Evolutionary conservation across 257 asterid genomes (phyloP), one percentile per base, ranked within the genome.

Genomic region (Jaltomata sinuosa): DNA sequence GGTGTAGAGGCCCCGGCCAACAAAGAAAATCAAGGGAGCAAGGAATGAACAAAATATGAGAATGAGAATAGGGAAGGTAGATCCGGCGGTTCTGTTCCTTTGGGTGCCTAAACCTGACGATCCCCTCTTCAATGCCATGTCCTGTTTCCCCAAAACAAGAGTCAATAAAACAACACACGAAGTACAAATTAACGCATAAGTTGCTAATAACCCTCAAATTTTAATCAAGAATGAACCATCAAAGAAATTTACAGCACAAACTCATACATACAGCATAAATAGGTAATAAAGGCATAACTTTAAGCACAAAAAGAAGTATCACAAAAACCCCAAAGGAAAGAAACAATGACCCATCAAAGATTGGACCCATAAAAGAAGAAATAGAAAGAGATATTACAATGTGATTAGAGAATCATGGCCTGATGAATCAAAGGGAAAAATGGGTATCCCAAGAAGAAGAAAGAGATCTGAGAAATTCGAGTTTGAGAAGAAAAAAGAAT

Each of bases 1-100:
- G 59, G 86, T n/a, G 42, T 83, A 85, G 81, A 90, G 83, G 64
- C 94, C 90, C 65, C 93, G 92, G 65, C 92, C 91, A 31, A 87
- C 79, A 79, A 91, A 89, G 90, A 94, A 89, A 40, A 85, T 45
- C 84, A 89, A 81, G 11, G 89, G 85, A 49, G 86, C 77, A 62
- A 89, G 83, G 36, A 88, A 67, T 8, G 84, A 71, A 69, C 87
- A 88, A 72, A 88, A 85, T 32, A 86, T 59, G 53, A 88, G 85
- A 65, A 87, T 38, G 53, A 84, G 32, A 55, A 85, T 31, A 38
- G 84, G 83, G 84, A 85, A 83, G 42, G 84, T 85, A 87, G 89
- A 88, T 85, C 91, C 87, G 21, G 74, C 34, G 21, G 85, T 84
- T 52, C 34, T 87, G 87, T 77, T 79, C 57, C 67, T 64, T 22